Base-by-base conservation (phyloP, 495 filamentous ascomycete genomes). In the Viridothelium virens region DNA sequence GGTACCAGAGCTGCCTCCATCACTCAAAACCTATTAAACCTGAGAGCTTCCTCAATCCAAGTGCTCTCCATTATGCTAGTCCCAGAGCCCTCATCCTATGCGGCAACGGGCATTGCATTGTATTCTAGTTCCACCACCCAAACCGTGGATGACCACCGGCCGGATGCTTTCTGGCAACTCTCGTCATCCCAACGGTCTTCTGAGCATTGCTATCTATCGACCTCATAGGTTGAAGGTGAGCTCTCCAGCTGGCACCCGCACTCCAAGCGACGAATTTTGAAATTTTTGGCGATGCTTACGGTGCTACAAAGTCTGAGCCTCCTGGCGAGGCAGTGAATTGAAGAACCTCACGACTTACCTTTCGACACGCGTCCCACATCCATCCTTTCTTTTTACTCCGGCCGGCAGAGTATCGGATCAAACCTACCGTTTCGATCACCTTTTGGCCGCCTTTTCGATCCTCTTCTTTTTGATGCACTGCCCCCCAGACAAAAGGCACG, bases 281-380 rank as follows among this genome's bases (percentile, higher is more conserved):
- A 18, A 59, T 31, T 10, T 59, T 11, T 44, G 33, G 53, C 53
- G 36, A 59, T 59, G 53, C 53, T 59, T 59, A 59, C 53, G 25
- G 31, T 59, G 53, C 18, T 33, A 59, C 53, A 59, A 59, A 36
- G 53, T 34, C 53, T 59, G 31, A 44, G 53, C 53, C 53, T 59
- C 53, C 53, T 59, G 53, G 53, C 53, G 53, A 59, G 53, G 53
- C 53, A 59, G 53, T 59, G 53, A 59, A 59, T n/a, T 18, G 5
- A n/a, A 53, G 11, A n/a, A 25, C n/a, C 48, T 25, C 11, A 9
- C 5, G 5, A 25, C 48, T 53, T 53, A 9, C 11, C 18, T 53
- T 16, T 9, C 48, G 48, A 53, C 25, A 25, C 53, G 5, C 18
- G 11, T 59, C 31, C 25, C 53, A 59, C 25, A 18, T 31, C 36